Conservation (phyloP, 2,329 filamentous ascomycete species). For the Diaporthe sp. region DNA sequence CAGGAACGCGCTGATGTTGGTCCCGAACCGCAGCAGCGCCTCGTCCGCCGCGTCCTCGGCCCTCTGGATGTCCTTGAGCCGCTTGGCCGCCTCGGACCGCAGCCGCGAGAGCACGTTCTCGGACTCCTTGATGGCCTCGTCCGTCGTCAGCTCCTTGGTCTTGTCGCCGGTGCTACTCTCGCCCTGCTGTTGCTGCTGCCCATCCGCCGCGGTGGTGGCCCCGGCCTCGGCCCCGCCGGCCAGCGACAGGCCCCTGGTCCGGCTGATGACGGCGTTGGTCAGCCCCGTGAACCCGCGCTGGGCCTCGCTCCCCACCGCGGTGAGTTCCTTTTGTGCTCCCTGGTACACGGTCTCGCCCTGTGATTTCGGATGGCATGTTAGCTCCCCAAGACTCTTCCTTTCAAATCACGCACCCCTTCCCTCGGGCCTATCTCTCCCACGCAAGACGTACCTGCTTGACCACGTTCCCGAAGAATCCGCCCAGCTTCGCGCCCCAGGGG, state of each 20-base stretch:
- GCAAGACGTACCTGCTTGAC: constrained; percentile 82
- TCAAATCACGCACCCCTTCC: background rate
- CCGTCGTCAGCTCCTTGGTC: constrained; percentile 52
- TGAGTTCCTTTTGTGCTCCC: constrained; percentile 87
- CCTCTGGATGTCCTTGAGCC: constrained; percentile 88
- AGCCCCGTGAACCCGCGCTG: constrained; percentile 82
- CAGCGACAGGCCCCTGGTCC: constrained; percentile 80
- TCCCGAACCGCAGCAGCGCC: constrained; percentile 90
- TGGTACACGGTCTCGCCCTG: constrained; percentile 87
- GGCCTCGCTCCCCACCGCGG: constrained; percentile 83
- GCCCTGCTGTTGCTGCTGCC: constrained; percentile 41
- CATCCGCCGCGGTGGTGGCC: constrained; percentile 46
- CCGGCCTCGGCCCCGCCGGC: constrained; percentile 52
- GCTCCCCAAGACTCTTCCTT: background rate
- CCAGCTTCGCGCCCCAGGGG: constrained; percentile 90
- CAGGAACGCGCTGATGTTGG: constrained; percentile 89
- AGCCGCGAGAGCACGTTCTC: constrained; percentile 82
- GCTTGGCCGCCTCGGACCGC: constrained; percentile 81
- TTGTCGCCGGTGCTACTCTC: constrained; percentile 56
- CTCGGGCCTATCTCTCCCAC: background rate
- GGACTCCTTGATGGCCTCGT: constrained; percentile 60
- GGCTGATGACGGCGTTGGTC: constrained; percentile 75
- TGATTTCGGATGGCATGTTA: background rate
- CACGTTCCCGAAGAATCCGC: constrained; percentile 91
- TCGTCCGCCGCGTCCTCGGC: constrained; percentile 98